Base-by-base conservation (phyloP, 129 eudicot species). In the Arctium lappa region DNA sequence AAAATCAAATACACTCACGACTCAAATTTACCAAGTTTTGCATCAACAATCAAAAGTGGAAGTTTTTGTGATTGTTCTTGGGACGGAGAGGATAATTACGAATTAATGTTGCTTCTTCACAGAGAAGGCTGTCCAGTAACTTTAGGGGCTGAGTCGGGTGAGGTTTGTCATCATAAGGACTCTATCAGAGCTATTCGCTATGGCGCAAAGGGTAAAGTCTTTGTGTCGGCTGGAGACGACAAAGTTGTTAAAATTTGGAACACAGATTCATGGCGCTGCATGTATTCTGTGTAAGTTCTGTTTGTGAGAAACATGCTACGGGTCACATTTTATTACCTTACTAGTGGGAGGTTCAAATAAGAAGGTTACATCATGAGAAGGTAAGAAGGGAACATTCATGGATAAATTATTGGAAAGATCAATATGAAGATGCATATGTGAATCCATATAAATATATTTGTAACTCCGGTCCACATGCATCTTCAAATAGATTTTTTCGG, bases 201-300 rank as follows among this genome's bases (percentile, higher is more conserved):
- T 70, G 91, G 97, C 72, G 91, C 90, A 37, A 89, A 90, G 8
- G 99, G 99, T 72, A 90, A 88, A 86, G 79, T 95, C 37, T 91
- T 95, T 83, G 97, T 88, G 15, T 91, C 99, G 39, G 99, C 97
- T 18, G 99, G 99, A 37, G 99, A 95, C 16, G 99, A 95, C 85
- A 95, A 94, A 69, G 78, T 91, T 6, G 97, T 94, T 69, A 94
- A 89, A 84, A 70, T 94, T 80, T 94, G 97, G 99, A 79, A 73
- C 48, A 88, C 99, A 27, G 92, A 91, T 83, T 75, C 94, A 2
- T 96, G 99, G 98, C 86, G 81, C 0, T 96, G 99, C 74, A 38
- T 89, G 42, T 79, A 80, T 81, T 79, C 88, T 0, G 93, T 96
- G 99, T 96, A 91, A 89, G 97, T 86, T 75, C 32, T 46, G 79